phyloP scores from a whole-genome alignment of 495 filamentous ascomycete genomes.

The Penicillium argentinense region DNA sequence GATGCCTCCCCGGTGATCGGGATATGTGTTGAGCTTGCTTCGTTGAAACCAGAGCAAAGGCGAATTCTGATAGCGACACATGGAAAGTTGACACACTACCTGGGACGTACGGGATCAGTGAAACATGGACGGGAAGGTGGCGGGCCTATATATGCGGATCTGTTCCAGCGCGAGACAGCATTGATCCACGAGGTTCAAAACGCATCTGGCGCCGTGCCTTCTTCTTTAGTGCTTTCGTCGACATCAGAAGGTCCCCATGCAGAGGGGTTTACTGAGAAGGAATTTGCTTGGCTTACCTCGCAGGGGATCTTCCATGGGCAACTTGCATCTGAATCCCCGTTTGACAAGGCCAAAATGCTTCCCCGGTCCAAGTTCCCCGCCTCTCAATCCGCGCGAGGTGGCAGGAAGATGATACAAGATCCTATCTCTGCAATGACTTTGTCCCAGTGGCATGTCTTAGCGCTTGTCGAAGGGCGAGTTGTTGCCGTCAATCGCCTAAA shows the following conservation, averaged over 20 bases:
- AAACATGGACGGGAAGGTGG: slow-evolving; percentile 75
- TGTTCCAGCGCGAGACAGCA: slow-evolving; percentile 86
- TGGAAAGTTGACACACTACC: slow-evolving; percentile 71
- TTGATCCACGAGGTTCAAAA: slow-evolving; percentile 65
- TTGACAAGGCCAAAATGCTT: slow-evolving; percentile 72
- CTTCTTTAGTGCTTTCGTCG: slow-evolving; percentile 71
- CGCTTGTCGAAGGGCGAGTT: slow-evolving; percentile 76
- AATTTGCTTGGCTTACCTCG: slow-evolving; percentile 86
- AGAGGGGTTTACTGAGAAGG: slow-evolving; percentile 58
- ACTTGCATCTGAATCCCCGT: slow-evolving; percentile 56
- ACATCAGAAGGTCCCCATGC: slow-evolving; percentile 44
- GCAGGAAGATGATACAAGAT: slow-evolving; percentile 63
- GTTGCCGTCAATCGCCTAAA: slow-evolving; percentile 84
- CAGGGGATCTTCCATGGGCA: slow-evolving; percentile 88
- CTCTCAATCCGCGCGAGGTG: slow-evolving; percentile 61
- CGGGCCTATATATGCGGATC: slow-evolving; percentile 74
- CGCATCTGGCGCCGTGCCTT: slow-evolving; percentile 55
- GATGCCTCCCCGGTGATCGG: slow-evolving; percentile 79
- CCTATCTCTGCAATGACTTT: slow-evolving; percentile 77
- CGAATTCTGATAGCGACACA: slow-evolving; percentile 77
- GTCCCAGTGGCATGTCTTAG: slow-evolving; percentile 91
- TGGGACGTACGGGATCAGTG: slow-evolving; percentile 62
- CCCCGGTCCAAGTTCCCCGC: slow-evolving; percentile 68
- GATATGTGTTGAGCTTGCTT: slow-evolving; percentile 73
- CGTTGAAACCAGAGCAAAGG: slow-evolving; percentile 64